phyloP scores from a whole-genome alignment of 2,329 filamentous ascomycete genomes.

The Diaporthe sp. region DNA sequence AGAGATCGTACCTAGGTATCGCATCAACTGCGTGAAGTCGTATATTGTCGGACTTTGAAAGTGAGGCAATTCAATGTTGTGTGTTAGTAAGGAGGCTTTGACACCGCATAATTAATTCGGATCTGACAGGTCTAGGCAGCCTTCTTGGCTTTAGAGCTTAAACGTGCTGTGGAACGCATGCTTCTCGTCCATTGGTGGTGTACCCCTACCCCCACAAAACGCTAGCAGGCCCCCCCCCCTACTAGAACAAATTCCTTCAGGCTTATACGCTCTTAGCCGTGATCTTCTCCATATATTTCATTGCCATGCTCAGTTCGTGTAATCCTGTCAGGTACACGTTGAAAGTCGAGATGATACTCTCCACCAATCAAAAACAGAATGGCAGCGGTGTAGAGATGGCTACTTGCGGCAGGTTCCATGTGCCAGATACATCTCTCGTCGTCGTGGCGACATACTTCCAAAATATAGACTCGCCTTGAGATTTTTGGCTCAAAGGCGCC shows the following conservation, averaged over 20 bases:
- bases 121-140: too few species aligned
- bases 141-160: background rate
- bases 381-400: background rate
- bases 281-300: background rate
- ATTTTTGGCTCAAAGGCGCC: background rate
- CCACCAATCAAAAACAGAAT: background rate
- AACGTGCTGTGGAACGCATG: background rate
- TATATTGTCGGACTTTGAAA: background rate
- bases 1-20: background rate
- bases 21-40: background rate
- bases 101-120: too few species aligned
- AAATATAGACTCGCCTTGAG: background rate
- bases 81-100: too few species aligned
- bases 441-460: background rate
- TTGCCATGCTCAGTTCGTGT: background rate
- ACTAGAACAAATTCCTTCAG: background rate
- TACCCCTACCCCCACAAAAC: background rate
- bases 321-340: background rate
- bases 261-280: background rate
- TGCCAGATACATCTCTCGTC: background rate
- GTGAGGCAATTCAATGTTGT: too few species aligned
- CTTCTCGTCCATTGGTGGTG: background rate
- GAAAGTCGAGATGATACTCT: background rate
- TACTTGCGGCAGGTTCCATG: background rate
- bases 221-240: background rate